A percentile compares a stretch with the other conserved stretches of the same genome.
These are phyloP conservation scores for Cynara cardunculus DNA, from an alignment of 129 eudicot genomes.

Conservation along the genomic window DNA sequence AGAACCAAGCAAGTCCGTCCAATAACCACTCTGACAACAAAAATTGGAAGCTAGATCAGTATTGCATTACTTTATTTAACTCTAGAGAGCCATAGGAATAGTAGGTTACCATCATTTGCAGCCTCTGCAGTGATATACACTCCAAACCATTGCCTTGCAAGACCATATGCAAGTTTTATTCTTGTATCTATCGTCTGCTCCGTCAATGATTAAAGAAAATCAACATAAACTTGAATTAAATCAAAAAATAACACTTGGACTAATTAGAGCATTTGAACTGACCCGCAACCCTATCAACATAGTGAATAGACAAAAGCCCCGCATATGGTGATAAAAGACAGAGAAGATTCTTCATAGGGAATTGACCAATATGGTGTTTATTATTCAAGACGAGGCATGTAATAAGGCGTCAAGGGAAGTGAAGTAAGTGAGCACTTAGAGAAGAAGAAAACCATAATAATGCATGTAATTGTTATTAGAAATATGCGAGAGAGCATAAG, in stretches of 20 bases:
- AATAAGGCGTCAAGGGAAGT: background rate
- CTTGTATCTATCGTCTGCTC: slow-evolving; percentile 84
- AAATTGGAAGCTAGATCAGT: slow-evolving; percentile 20
- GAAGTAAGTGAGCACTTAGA: background rate
- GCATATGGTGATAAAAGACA: background rate
- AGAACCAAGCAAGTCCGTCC: slow-evolving; percentile 95
- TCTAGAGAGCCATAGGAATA: background rate
- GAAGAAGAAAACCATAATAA: too few relatives aligned
- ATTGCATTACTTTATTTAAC: background rate
- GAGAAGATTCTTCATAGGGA: background rate
- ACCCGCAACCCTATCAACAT: background rate
- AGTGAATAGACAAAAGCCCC: background rate
- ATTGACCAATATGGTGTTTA: background rate
- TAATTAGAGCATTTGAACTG: background rate
- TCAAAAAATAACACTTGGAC: background rate
- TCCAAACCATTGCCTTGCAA: slow-evolving; percentile 99
- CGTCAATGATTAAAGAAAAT: slow-evolving; percentile 9
- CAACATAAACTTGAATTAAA: slow-evolving; percentile 18
- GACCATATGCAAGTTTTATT: slow-evolving; percentile 85
- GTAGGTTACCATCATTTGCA: slow-evolving; percentile 76
- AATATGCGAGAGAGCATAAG: background rate
- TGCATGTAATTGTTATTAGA: background rate
- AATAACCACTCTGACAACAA: slow-evolving; percentile 77
- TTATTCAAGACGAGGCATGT: background rate
- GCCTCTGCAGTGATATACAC: slow-evolving; percentile 89